A percentile compares a stretch with the other conserved stretches of the same genome.
These are phyloP conservation scores for Incumbomyces delicatus DNA, from an alignment of 2,329 filamentous ascomycete genomes.

Conservation along the genomic window DNA sequence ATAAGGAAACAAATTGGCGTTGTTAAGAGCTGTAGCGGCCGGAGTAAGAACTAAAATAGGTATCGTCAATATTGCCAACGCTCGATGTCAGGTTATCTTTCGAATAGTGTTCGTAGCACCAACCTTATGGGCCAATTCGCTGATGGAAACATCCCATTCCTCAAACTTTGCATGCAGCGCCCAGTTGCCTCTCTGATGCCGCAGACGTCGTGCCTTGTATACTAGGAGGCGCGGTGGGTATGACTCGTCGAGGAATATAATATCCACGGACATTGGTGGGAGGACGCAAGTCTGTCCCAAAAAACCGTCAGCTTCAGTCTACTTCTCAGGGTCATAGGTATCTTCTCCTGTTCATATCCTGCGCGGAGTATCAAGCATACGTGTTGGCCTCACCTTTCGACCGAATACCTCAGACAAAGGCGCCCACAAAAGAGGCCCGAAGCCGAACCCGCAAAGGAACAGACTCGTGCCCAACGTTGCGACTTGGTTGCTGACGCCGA, in stretches of 20 bases:
- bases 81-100: too few species aligned
- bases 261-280: slow-evolving; percentile 48
- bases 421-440: slow-evolving; percentile 50
- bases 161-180: slow-evolving; percentile 34
- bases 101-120: too few species aligned
- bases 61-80: too few species aligned
- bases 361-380: too few species aligned
- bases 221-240: slow-evolving; percentile 45
- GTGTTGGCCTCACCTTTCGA: slow-evolving; percentile 28
- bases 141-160: slow-evolving; percentile 31
- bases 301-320: too few species aligned
- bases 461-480: slow-evolving; percentile 40
- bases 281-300: too few species aligned
- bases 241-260: slow-evolving; percentile 48
- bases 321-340: too few species aligned
- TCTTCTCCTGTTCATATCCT: too few species aligned
- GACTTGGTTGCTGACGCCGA: slow-evolving; percentile 37
- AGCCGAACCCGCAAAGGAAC: slow-evolving; percentile 44
- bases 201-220: slow-evolving; percentile 40
- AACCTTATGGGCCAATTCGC: slow-evolving; percentile 34
- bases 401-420: slow-evolving; percentile 26
- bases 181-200: slow-evolving; percentile 40
- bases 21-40: slow-evolving; percentile 41
- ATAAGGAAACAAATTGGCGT: slow-evolving; percentile 44
- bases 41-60: slow-evolving; percentile 39